Base-by-base conservation (phyloP, 345 rosid species). In the Eutrema yunnanense region DNA sequence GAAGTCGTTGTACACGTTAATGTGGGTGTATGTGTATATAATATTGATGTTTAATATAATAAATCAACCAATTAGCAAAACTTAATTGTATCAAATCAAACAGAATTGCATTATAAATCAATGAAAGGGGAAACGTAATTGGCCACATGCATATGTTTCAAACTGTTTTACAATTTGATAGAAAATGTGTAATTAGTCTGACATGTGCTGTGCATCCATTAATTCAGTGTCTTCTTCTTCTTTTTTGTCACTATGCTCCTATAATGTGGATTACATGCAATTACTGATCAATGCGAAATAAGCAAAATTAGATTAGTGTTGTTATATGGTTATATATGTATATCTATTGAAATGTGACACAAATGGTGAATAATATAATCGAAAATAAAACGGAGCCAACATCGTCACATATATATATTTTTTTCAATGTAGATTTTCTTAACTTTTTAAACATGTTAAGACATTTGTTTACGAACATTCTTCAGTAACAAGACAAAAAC, bases 131-230 rank as follows among this genome's bases (percentile, higher is more conserved):
- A n/a, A n/a, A n/a, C n/a, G n/a, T n/a, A 36, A 65, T 44, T 46
- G 77, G 8, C 37, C 77, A 75, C 79, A 75, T 75, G 79, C 79
- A 68, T 3, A 60, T 75, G 79, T 75, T 10, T 53, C 73, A 52
- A 59, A 49, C 26, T 37, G 67, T 59, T 38, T 59, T 38, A 10
- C 47, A 51, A 60, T 38, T 37, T 71, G 65, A 6, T 27, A 27
- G 34, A 42, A 59, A 34, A 4, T 51, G 11, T 59, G 6, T 59
- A 55, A 16, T 50, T 49, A 74, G 61, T 33, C 54, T 66, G 68
- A 59, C 78, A 67, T 67, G 78, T 40, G 49, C 27, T 26, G 38
- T 59, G 52, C 29, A 62, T 16, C 26, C 40, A 60, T 41, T 50
- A 50, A 66, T 33, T 33, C 5, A 32, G 48, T 73, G 52, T 66